Evolutionary conservation across 2,329 filamentous ascomycete genomes (phyloP).

Genomic region (Dissoconium aciculare): DNA sequence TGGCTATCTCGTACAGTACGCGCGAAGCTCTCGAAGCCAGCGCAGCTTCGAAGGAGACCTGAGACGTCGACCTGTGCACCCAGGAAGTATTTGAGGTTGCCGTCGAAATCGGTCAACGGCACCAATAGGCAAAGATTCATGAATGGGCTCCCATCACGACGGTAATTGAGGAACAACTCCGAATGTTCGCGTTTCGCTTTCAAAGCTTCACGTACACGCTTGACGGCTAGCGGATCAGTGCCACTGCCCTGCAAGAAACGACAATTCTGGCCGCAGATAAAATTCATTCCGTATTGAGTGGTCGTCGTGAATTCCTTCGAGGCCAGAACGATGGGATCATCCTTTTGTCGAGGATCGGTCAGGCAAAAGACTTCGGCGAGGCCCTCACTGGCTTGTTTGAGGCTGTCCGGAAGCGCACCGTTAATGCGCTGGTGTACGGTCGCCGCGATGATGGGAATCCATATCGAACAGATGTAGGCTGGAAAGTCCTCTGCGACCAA

Average conservation of each 20-base stretch:
- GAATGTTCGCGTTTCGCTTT: conserved; percentile 49
- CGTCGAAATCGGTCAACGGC: conserved; percentile 48
- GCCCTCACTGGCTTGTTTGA: conserved; percentile 54
- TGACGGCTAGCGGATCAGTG: conserved; percentile 48
- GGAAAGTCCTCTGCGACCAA: conserved; percentile 54
- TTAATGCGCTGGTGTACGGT: conserved; percentile 55
- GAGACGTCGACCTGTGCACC: conserved; percentile 59
- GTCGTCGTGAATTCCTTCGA: conserved; percentile 62
- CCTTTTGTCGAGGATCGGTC: conserved; percentile 54
- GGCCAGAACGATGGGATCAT: conserved; percentile 64
- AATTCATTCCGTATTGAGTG: conserved; percentile 58
- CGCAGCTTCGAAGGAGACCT: conserved; percentile 49
- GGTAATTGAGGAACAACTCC: conserved; percentile 59
- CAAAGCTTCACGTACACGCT: conserved; percentile 46
- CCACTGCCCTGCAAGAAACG: conserved; percentile 62
- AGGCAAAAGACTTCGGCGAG: conserved; percentile 64
- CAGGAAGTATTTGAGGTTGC: conserved; percentile 52
- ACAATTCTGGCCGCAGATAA: conserved; percentile 61
- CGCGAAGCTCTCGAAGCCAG: conserved; percentile 46
- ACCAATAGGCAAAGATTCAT: conserved; percentile 67
- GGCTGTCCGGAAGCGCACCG: conserved; percentile 46
- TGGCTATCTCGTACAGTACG: background rate
- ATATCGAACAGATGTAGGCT: conserved; percentile 54
- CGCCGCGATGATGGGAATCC: conserved; percentile 50
- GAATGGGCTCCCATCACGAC: conserved; percentile 60